Evolutionary conservation across 2,329 filamentous ascomycete species (phyloP).

Genomic region (Raffaelea deltoideospora): DNA sequence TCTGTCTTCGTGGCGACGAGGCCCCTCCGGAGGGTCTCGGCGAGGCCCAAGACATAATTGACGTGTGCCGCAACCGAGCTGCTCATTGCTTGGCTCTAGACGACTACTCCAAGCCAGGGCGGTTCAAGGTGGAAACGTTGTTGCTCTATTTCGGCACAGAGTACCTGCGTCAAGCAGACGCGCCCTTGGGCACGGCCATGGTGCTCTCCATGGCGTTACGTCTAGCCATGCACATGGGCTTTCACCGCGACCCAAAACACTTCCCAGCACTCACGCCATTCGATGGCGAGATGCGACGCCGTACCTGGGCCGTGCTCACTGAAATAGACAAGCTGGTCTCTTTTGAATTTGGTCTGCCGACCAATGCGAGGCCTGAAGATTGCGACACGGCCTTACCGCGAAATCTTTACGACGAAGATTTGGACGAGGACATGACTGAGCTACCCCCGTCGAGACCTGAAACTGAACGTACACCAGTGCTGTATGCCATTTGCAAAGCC

Average conservation of each 20-base stretch:
- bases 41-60: conserved; percentile 8
- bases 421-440: conserved; percentile 28
- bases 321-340: conserved; percentile 32
- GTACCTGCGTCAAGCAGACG: conserved; percentile 12
- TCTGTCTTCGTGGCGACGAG: conserved; percentile 11
- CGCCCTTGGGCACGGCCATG: conserved; percentile 14
- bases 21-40: conserved; percentile 11
- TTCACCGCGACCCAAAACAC: conserved; percentile 31
- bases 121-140: conserved; percentile 15
- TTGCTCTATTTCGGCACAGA: conserved; percentile 15
- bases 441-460: conserved; percentile 26
- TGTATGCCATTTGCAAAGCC: conserved; percentile 9
- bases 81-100: conserved; percentile 17
- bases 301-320: conserved; percentile 30
- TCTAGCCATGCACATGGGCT: conserved; percentile 21
- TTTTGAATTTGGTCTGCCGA: conserved; percentile 36
- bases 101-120: conserved; percentile 15
- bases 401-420: conserved; percentile 34
- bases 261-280: conserved; percentile 27
- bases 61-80: conserved; percentile 12
- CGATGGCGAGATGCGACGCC: conserved; percentile 34
- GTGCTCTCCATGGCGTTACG: conserved; percentile 13
- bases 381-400: conserved; percentile 28
- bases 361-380: conserved; percentile 29
- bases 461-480: conserved; percentile 24